Base-by-base conservation (phyloP, 176 grass and related monocot genomes). In the Saccharum officinarum region DNA sequence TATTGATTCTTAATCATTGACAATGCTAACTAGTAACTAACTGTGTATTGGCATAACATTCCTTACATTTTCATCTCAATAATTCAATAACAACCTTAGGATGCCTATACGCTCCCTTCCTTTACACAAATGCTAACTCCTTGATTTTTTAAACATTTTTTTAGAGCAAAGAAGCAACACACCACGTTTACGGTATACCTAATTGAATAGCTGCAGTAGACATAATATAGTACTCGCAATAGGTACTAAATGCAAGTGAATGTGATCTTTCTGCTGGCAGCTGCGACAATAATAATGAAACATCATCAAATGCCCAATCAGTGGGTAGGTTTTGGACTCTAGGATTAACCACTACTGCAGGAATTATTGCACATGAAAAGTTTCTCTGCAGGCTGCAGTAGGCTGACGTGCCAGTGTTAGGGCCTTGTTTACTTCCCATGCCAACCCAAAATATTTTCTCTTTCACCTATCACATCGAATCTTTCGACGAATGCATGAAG, bases 41-140 rank as follows among this genome's bases (percentile, higher is more conserved):
- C 28, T 28, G 28, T 12, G 67, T 62, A 77, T 71, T 78, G n/a
- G 36, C 55, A 78, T 78, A 40, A 54, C 71, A 86, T 90, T 86
- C 79, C 44, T 55, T 72, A 0, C 4, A 36, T 22, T 50, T 30
- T 4, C 31, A 50, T 80, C 62, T 50, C 47, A 62, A 39, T 17
- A 11, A 16, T 74, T 54, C 69, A 68, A 80, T 80, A 66, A 65
- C 22, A 31, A 59, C 15, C 28, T 52, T 9, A 26, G 54, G 3
- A 10, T 1, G 28, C 28, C 28, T 28, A 28, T 28, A 28, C 28
- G 28, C 28, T 28, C 28, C 28, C 28, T 28, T 28, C 28, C 28
- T 28, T 28, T 28, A 28, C 28, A 28, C 28, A 28, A 28, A 28
- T 28, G 28, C 28, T 33, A 33, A 47, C 28, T 18, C 30, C 14